Conservation (phyloP, 78 protist species). For the Goniomonas avonlea region DNA sequence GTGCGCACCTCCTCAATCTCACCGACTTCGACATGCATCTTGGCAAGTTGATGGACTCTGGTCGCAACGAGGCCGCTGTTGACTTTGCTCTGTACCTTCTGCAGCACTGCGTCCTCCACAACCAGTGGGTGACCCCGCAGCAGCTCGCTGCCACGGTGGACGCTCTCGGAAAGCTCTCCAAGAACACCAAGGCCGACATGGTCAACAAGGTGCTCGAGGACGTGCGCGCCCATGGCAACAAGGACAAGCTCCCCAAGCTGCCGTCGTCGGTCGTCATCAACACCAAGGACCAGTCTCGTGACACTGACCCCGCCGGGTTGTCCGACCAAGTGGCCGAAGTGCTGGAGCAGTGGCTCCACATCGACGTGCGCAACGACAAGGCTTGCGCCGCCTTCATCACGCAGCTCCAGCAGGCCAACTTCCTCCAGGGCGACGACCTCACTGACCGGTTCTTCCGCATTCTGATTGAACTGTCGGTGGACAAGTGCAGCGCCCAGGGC, state of each 20-base stretch:
- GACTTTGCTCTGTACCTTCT: neutral
- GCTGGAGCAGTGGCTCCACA: neutral
- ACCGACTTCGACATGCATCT: neutral
- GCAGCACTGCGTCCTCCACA: neutral
- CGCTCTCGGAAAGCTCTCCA: conserved; percentile 32
- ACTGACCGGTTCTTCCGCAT: conserved; percentile 37
- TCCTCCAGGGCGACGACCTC: conserved; percentile 35
- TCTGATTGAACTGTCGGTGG: conserved; percentile 36
- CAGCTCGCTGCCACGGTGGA: conserved; percentile 12
- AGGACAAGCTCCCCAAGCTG: neutral
- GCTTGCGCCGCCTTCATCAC: conserved; percentile 10
- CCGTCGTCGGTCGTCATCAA: neutral
- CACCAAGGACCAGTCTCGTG: neutral
- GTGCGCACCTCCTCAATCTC: neutral
- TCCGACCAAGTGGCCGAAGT: too few species aligned
- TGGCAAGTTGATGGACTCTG: neutral
- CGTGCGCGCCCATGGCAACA: neutral
- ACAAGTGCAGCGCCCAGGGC: neutral
- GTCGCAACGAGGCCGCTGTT: neutral
- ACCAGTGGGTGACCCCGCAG: neutral
- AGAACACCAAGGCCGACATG: too few species aligned
- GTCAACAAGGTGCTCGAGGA: neutral
- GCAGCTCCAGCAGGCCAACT: conserved; percentile 26
- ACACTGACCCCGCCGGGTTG: too few species aligned
- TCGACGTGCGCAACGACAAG: neutral